phyloP scores from a whole-genome alignment of 768 basidiomycete genomes.

The Mycena albidolilacea region DNA sequence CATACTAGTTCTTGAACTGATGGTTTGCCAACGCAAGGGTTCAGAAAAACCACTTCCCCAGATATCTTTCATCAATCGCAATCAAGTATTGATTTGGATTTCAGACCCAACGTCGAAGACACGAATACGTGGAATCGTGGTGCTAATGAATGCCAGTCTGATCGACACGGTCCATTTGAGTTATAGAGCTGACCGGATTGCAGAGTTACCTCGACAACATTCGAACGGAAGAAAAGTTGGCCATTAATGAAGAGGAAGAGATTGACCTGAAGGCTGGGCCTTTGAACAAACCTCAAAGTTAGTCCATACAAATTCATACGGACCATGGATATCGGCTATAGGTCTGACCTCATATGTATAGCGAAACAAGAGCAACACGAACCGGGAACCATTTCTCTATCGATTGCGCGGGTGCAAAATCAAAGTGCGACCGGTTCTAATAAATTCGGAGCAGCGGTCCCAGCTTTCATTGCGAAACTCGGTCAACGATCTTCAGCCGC shows the following conservation, averaged over 20 bases:
- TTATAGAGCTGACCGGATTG: not conserved
- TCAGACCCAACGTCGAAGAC: constrained; percentile 16
- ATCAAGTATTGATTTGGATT: constrained; percentile 19
- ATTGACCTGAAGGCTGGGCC: not conserved
- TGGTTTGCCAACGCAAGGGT: not conserved
- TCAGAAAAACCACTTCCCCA: not conserved
- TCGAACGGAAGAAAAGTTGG: not conserved
- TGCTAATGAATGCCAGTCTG: constrained; percentile 4
- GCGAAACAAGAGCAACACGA: not conserved
- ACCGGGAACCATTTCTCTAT: constrained; percentile 18
- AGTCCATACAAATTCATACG: not conserved
- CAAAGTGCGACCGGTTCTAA: not conserved
- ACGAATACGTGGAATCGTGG: constrained; percentile 12
- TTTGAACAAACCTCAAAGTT: not conserved
- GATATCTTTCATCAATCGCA: constrained; percentile 3
- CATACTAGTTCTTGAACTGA: not conserved
- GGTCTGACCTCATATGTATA: not conserved
- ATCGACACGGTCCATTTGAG: not conserved
- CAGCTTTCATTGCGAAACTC: not conserved
- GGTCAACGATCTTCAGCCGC: not conserved
- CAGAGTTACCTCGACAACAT: not conserved
- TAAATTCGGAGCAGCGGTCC: not conserved
- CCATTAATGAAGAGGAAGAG: constrained; percentile 8
- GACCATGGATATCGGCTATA: not conserved
- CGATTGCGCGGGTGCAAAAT: constrained; percentile 2